Evolutionary conservation across 179 eudicot species (phyloP).

Genomic region (Gypsophila paniculata): DNA sequence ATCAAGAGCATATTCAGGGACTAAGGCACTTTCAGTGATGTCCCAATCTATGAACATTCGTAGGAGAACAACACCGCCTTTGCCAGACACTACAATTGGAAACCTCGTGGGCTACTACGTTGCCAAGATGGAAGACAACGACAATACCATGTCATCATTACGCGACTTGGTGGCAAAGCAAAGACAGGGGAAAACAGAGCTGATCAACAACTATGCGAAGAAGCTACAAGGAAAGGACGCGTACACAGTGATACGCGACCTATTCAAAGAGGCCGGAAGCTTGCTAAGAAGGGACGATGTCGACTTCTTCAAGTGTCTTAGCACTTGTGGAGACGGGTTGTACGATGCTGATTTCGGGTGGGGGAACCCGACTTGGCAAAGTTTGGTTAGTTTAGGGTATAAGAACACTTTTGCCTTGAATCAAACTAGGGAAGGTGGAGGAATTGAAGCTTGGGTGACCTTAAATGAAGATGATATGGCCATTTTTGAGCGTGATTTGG

Average conservation of each 20-base stretch:
- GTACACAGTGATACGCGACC: constrained; percentile 23
- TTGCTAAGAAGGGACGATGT: constrained; percentile 28
- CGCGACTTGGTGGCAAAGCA: constrained; percentile 26
- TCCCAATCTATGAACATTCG: constrained; percentile 41
- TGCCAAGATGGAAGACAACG: constrained; percentile 21
- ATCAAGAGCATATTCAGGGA: constrained; percentile 24
- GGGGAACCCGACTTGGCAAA: constrained; percentile 39
- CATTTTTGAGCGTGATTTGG: constrained; percentile 27
- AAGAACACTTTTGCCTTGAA: constrained; percentile 37
- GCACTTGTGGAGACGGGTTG: constrained; percentile 35
- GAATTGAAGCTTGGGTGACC: constrained; percentile 45
- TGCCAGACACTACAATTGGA: constrained; percentile 28
- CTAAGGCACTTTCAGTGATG: constrained; percentile 24
- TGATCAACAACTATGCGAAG: constrained; percentile 28
- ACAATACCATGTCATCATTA: constrained; percentile 1
- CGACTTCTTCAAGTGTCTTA: constrained; percentile 34
- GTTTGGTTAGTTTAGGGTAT: constrained; percentile 30
- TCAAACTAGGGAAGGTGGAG: constrained; percentile 30
- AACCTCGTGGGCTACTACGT: constrained; percentile 33
- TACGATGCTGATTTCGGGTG: constrained; percentile 42
- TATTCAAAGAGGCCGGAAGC: constrained; percentile 31
- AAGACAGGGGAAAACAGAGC: constrained; percentile 33
- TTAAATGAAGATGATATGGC: constrained; percentile 32
- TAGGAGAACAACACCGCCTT: constrained; percentile 26
- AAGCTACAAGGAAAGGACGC: constrained; percentile 30